Evolutionary conservation across 306 rosid species (phyloP), one percentile per base, ranked within the genome.

Genomic region (Quercus robur): DNA sequence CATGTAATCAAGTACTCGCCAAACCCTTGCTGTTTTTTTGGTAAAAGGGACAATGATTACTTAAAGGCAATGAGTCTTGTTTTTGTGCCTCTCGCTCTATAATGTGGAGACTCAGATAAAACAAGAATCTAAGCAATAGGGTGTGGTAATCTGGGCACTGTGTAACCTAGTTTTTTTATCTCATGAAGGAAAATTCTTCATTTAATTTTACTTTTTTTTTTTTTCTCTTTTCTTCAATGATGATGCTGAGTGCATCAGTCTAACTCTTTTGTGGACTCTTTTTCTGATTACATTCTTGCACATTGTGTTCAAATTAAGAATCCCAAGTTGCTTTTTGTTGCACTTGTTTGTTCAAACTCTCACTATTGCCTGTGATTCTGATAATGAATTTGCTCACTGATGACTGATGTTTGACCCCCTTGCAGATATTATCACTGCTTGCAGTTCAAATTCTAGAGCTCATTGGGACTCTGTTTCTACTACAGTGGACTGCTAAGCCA

Each of bases 381-480:
- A 41, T 56, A 38, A 69, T 63, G 13, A 31, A 72, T 46, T 41
- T 75, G 30, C 68, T 1, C 52, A 9, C 14, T 21, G n/a, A 76
- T 52, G 35, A 10, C 17, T 49, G 5, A 49, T 12, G 54, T 49
- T 49, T 12, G 54, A 49, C 1, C 54, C 12, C 23, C 1, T 19
- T 81, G 86, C 88, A 94, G 97, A 91, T 87, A 61, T 35, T 89
- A 61, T 88, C 94, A 25, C 85, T 91, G 75, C 90, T 94, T 77
- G 78, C 79, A 56, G 82, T 90, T 76, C 97, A 94, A 81, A 77
- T 61, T 71, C 73, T 92, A 1, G 97, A 94, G 89, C 77, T 94
- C 71, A 75, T 57, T 83, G 90, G 76, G 8, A 75, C 93, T 70
- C 77, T 89, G 51, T 13, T 82, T 82, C 85, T 94, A 63, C 81